Conservation (phyloP, 176 grass and related monocot species). For the Cenchrus americanus region DNA sequence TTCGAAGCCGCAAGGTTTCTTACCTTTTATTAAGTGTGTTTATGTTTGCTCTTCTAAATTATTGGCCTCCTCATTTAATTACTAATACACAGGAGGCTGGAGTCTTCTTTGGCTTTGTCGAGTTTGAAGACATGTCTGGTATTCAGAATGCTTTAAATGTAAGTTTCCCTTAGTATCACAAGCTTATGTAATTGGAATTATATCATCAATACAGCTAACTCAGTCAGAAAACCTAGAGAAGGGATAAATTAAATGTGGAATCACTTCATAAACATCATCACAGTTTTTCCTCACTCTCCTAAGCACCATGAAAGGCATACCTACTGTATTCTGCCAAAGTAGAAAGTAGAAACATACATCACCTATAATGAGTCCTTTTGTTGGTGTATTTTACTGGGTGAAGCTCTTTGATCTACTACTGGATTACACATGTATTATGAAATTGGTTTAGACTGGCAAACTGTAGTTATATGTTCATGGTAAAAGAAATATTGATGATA, state of each 20-base stretch:
- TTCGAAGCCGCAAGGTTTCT: slow-evolving; percentile 78
- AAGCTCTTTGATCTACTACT: slow-evolving; percentile 1
- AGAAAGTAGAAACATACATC: background rate
- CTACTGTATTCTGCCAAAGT: background rate
- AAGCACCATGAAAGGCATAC: background rate
- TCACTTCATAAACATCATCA: background rate
- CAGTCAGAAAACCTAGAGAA: background rate
- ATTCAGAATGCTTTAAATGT: slow-evolving; percentile 72
- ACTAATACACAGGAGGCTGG: slow-evolving; percentile 62
- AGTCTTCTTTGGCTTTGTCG: slow-evolving; percentile 76
- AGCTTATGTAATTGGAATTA: slow-evolving; percentile 25
- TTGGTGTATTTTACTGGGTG: background rate
- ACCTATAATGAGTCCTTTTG: background rate
- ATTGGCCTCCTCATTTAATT: slow-evolving; percentile 24
- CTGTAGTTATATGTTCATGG: background rate
- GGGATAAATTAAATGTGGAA: background rate
- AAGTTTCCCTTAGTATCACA: slow-evolving; percentile 24
- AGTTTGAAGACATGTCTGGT: slow-evolving; percentile 64
- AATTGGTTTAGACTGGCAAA: slow-evolving; percentile 2
- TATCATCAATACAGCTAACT: background rate
- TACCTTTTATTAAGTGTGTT: slow-evolving; percentile 24
- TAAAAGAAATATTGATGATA: background rate
- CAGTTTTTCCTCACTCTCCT: background rate
- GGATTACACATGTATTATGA: background rate
- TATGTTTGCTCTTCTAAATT: background rate